Percentiles rank a stretch among this genome's conserved stretches.
phyloP scores from a whole-genome alignment of 2,329 filamentous ascomycete genomes.

The Aspergillus neoniger region DNA sequence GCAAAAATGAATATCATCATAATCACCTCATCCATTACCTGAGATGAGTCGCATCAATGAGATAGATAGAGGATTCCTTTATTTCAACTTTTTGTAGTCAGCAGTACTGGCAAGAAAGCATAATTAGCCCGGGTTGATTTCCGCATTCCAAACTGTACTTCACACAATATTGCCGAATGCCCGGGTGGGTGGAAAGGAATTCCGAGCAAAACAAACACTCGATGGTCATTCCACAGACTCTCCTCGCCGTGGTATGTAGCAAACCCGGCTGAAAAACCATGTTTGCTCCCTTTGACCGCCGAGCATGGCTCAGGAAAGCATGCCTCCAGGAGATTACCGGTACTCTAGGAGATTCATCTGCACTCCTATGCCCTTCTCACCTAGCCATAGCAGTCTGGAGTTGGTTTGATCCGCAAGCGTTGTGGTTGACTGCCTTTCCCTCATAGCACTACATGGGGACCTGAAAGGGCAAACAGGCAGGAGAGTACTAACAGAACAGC shows the following conservation, averaged over 20 bases:
- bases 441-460: background rate
- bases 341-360: background rate
- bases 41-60: too few relatives aligned
- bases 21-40: background rate
- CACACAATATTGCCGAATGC: conserved; percentile 2
- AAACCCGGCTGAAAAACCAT: background rate
- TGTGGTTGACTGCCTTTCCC: background rate
- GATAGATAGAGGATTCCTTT: too few relatives aligned
- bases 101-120: background rate
- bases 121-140: background rate
- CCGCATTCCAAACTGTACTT: background rate
- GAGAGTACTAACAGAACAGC: background rate
- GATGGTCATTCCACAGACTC: conserved; percentile 21
- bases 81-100: background rate
- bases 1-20: background rate
- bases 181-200: conserved; percentile 23
- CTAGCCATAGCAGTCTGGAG: background rate
- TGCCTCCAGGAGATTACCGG: conserved; percentile 16
- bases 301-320: conserved; percentile 15
- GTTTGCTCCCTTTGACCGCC: conserved; percentile 7
- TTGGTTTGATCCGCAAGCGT: background rate
- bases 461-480: background rate
- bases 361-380: background rate
- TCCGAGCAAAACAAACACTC: conserved; percentile 15
- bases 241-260: conserved; percentile 18